Evolutionary conservation across 345 rosid species (phyloP).

Genomic region (Gynandropsis gynandra): DNA sequence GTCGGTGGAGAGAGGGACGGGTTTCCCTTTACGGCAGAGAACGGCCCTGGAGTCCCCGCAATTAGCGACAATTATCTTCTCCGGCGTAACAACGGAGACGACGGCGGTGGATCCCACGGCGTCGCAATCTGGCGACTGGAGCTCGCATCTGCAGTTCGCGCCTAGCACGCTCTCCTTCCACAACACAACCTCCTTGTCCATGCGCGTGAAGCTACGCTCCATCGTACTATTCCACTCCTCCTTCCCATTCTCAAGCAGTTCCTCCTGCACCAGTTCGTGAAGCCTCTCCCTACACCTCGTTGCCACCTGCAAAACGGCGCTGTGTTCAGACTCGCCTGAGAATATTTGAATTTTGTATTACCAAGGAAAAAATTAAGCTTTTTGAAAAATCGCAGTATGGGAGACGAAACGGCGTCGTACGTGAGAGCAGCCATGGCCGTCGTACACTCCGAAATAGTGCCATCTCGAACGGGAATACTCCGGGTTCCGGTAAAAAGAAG

Average conservation of each 20-base stretch:
- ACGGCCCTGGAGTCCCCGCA: constrained; percentile 96
- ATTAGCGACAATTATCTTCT: constrained; percentile 65
- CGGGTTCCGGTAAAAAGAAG: constrained; percentile 33
- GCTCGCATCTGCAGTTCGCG: constrained; percentile 53
- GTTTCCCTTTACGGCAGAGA: constrained; percentile 64
- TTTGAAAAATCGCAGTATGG: no score
- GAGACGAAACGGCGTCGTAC: constrained; percentile 25
- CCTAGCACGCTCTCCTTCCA: constrained; percentile 19
- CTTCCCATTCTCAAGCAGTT: constrained; percentile 19
- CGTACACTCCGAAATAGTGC: constrained; percentile 73
- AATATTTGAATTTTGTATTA: neutral
- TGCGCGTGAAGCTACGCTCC: constrained; percentile 57
- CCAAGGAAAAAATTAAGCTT: no score
- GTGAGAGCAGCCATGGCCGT: constrained; percentile 78
- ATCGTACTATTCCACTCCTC: constrained; percentile 47
- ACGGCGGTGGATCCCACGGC: constrained; percentile 93
- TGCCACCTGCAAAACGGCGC: constrained; percentile 40
- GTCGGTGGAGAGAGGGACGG: constrained; percentile 69
- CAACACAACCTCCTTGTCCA: constrained; percentile 49
- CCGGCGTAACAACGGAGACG: constrained; percentile 57
- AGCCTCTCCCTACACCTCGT: constrained; percentile 50
- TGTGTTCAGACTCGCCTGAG: neutral
- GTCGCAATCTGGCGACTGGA: constrained; percentile 57
- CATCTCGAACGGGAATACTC: constrained; percentile 23
- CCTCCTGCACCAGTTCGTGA: constrained; percentile 57